These are phyloP conservation scores for Aspergillus hiratsukae DNA, from an alignment of 2,329 filamentous ascomycete species.

Conservation along the genomic window DNA sequence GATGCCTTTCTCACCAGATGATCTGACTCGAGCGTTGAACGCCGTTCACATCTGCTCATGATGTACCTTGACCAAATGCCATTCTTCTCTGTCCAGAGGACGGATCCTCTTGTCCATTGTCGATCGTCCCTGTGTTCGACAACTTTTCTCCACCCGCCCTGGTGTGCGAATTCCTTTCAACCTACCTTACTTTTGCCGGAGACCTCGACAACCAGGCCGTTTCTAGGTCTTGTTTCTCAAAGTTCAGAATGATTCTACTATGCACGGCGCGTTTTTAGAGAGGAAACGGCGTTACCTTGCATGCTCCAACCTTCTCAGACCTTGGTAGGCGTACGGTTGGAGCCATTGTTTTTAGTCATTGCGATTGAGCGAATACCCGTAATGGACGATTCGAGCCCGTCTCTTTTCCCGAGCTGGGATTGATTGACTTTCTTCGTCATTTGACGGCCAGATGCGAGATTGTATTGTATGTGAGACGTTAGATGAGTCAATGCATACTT, in stretches of 20 bases:
- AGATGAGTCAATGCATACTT: constrained; percentile 6
- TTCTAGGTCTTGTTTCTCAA: constrained; percentile 3
- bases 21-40: constrained; percentile 35
- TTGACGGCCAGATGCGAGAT: constrained; percentile 1
- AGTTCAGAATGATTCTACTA: not conserved
- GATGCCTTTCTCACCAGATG: constrained; percentile 32
- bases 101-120: not conserved
- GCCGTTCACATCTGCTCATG: constrained; percentile 31
- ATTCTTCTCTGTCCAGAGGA: not conserved
- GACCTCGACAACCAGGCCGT: not conserved
- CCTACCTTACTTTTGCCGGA: not conserved
- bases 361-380: constrained; percentile 30
- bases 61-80: not conserved
- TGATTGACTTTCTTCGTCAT: not conserved
- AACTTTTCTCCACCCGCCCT: constrained; percentile 8
- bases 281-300: not conserved
- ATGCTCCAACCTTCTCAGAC: not conserved
- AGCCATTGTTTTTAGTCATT: constrained; percentile 14
- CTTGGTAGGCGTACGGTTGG: not conserved
- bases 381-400: constrained; percentile 6
- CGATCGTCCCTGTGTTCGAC: not conserved
- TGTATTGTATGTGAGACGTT: constrained; percentile 7
- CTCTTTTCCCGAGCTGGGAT: not conserved
- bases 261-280: not conserved
- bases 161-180: constrained; percentile 3